Conservation (phyloP, 2,329 filamentous ascomycete genomes). For the Phaeosphaeria sp. region DNA sequence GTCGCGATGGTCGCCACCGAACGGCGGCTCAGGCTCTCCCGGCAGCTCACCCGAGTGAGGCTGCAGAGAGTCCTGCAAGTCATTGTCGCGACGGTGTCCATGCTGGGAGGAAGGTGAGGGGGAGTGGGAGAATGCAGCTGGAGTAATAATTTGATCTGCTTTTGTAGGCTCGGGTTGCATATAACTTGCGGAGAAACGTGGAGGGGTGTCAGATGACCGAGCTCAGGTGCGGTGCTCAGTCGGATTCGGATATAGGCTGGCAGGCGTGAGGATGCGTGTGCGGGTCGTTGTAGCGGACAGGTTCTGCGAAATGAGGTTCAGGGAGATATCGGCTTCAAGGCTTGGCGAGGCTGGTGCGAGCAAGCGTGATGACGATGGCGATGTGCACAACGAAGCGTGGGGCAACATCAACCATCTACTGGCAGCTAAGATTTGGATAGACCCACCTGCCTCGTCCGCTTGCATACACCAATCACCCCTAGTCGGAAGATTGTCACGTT, state of each 20-base stretch:
- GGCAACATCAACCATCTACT: slow-evolving; percentile 3
- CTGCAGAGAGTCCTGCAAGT: slow-evolving; percentile 53
- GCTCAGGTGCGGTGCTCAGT: slow-evolving; percentile 55
- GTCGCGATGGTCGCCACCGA: slow-evolving; percentile 24
- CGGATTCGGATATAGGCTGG: slow-evolving; percentile 24
- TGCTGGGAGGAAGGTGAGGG: slow-evolving; percentile 59
- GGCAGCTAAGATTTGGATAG: background rate
- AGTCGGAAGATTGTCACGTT: too few relatives aligned
- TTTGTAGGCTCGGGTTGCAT: slow-evolving; percentile 68
- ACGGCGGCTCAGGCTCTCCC: slow-evolving; percentile 28
- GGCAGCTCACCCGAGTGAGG: slow-evolving; percentile 46
- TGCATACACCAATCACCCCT: background rate
- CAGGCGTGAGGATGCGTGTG: slow-evolving; percentile 23
- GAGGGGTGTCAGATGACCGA: slow-evolving; percentile 59
- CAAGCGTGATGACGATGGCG: slow-evolving; percentile 21
- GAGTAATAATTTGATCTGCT: slow-evolving; percentile 51
- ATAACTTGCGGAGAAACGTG: slow-evolving; percentile 58
- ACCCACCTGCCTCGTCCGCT: background rate
- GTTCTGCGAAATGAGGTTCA: slow-evolving; percentile 11
- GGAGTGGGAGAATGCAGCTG: slow-evolving; percentile 48
- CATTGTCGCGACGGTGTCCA: slow-evolving; percentile 60
- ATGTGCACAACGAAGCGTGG: slow-evolving; percentile 19
- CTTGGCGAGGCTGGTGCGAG: slow-evolving; percentile 15
- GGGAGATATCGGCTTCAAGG: slow-evolving; percentile 11
- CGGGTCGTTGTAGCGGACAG: slow-evolving; percentile 15